Base-by-base conservation (phyloP, 1,284 basidiomycete genomes). In the Ceratobasidium sp. region DNA sequence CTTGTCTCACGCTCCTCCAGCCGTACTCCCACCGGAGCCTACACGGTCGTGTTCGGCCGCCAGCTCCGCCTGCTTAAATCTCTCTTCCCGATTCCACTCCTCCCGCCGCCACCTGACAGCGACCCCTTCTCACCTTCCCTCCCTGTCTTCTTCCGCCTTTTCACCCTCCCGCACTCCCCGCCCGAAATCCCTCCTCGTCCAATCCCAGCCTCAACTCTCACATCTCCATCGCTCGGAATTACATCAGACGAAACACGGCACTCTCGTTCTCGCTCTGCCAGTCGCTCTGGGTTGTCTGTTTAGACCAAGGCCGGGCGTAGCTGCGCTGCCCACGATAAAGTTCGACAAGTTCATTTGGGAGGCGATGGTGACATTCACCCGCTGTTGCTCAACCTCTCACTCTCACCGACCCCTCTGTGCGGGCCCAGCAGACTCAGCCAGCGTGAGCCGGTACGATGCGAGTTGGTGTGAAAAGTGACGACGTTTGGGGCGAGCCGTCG, bases 311-410 rank as follows among this genome's bases (percentile, higher is more conserved):
- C 46, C 46, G 23, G 49, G 44, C 25, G 59, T 51, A 4, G 66
- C 54, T 12, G 66, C 66, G 2, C 66, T 54, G 38, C 66, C 66
- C 23, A 69, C 56, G 40, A 69, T 69, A 42, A 69, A 58, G 42
- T 69, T 69, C n/a, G 66, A 53, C 53, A 69, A 21, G 49, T 69
- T 69, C 66, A 69, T 54, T 8, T 42, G 53, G 66, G 59, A 12
- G 66, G 59, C 2, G 66, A 33, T 25, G 66, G 66, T 7, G 66
- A 69, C 53, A 59, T 69, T 14, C 38, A 58, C 23, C 44, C 44
- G 63, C 36, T 36, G 0, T 56, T 36, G 16, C 63, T 51, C 12
- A 61, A 25, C 14, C 3, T n/a, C n/a, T n/a, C n/a, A n/a, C n/a
- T n/a, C n/a, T n/a, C n/a, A n/a, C n/a, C n/a, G n/a, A n/a, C n/a